Conservation (phyloP, 2,329 filamentous ascomycete species). For the Trichoderma gracile region DNA sequence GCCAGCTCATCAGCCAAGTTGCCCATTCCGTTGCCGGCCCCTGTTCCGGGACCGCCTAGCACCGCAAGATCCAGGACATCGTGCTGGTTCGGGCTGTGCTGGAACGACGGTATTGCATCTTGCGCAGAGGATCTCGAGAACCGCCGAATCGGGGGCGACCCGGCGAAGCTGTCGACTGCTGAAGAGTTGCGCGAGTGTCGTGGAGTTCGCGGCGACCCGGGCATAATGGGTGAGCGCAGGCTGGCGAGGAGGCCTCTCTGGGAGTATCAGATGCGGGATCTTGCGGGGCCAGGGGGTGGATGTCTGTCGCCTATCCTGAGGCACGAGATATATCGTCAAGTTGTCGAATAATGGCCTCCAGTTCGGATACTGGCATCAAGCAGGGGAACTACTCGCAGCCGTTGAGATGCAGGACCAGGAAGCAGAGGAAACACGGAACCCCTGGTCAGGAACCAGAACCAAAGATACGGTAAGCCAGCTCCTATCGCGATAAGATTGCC, state of each 20-base stretch:
- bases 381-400: constrained; percentile 4
- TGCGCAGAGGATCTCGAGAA: constrained; percentile 54
- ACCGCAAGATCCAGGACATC: constrained; percentile 50
- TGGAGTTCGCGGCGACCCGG: constrained; percentile 55
- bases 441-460: constrained; percentile 2
- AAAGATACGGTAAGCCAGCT: constrained; percentile 23
- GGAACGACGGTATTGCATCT: constrained; percentile 52
- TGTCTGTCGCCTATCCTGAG: neutral
- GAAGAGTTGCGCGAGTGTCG: constrained; percentile 62
- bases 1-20: constrained; percentile 81
- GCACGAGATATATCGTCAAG: neutral
- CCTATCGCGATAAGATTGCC: constrained; percentile 20
- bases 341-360: neutral
- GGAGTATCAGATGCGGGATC: neutral
- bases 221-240: constrained; percentile 33
- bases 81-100: constrained; percentile 51
- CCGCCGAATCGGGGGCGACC: constrained; percentile 50
- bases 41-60: constrained; percentile 46
- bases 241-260: neutral
- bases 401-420: neutral
- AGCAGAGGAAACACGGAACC: constrained; percentile 6
- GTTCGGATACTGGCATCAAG: neutral
- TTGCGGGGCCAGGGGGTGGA: neutral
- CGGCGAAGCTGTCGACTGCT: constrained; percentile 50
- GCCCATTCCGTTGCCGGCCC: constrained; percentile 61